A percentile compares a stretch with the other conserved stretches of the same genome.
Evolutionary conservation across 2,329 filamentous ascomycete genomes (phyloP).

Genomic region (Zopfia rhizophila): DNA sequence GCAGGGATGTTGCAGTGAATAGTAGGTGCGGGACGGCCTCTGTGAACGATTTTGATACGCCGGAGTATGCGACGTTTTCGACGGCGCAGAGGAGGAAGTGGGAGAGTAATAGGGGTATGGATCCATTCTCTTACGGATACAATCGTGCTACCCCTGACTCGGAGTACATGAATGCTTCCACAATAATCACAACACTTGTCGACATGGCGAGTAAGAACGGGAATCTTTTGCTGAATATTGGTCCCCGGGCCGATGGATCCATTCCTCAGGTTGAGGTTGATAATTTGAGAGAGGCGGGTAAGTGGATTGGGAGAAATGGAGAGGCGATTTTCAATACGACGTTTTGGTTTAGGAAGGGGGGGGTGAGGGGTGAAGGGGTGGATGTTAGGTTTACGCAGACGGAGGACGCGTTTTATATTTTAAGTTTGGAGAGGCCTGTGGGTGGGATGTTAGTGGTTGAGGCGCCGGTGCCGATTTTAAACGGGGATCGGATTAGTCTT

Average conservation of each 20-base stretch:
- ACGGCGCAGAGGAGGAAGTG: slow-evolving; percentile 65
- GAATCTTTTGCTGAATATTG: slow-evolving; percentile 67
- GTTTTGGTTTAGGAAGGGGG: slow-evolving; percentile 63
- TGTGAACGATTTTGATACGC: slow-evolving; percentile 69
- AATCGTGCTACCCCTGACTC: slow-evolving; percentile 63
- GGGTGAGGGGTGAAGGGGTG: too few relatives aligned
- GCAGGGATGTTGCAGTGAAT: slow-evolving; percentile 65
- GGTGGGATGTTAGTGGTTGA: slow-evolving; percentile 51
- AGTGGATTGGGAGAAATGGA: slow-evolving; percentile 64
- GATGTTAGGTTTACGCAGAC: slow-evolving; percentile 64
- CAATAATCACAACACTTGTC: slow-evolving; percentile 59
- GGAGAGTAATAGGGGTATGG: slow-evolving; percentile 69
- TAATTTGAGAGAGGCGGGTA: slow-evolving; percentile 62
- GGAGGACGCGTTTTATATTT: slow-evolving; percentile 63
- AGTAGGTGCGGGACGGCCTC: slow-evolving; percentile 65
- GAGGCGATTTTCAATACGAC: slow-evolving; percentile 68
- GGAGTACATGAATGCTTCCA: slow-evolving; percentile 64
- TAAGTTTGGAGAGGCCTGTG: background rate
- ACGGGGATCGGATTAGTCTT: slow-evolving; percentile 60
- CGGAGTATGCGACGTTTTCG: slow-evolving; percentile 65
- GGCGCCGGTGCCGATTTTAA: slow-evolving; percentile 59
- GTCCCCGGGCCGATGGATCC: slow-evolving; percentile 64
- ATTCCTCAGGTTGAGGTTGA: slow-evolving; percentile 61
- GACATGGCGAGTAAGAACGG: slow-evolving; percentile 66
- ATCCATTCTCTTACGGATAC: slow-evolving; percentile 68